Conservation (phyloP, 805 yeast genomes). For the Teunomyces gatunensis region DNA sequence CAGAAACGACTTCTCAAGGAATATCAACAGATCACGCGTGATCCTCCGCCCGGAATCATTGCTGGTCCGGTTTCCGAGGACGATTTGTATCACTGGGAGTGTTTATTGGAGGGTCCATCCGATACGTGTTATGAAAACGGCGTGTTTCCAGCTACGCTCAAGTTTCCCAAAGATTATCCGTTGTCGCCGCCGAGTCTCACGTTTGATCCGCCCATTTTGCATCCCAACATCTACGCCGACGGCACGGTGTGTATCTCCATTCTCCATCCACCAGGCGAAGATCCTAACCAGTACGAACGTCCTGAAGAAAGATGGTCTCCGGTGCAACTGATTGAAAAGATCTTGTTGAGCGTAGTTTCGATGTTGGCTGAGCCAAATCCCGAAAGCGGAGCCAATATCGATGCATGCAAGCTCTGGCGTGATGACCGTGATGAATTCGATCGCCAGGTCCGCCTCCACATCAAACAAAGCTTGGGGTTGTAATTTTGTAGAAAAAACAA, state of each 20-base stretch:
- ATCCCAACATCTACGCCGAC: slow-evolving; percentile 91
- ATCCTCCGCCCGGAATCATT: slow-evolving; percentile 91
- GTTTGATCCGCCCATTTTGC: slow-evolving; percentile 79
- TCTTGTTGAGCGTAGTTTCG: slow-evolving; percentile 85
- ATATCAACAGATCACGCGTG: slow-evolving; percentile 77
- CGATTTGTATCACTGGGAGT: slow-evolving; percentile 78
- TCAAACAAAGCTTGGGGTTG: slow-evolving; percentile 69
- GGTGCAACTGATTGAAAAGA: slow-evolving; percentile 96
- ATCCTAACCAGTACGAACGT: slow-evolving; percentile 90
- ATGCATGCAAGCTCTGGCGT: slow-evolving; percentile 85
- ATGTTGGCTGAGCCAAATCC: slow-evolving; percentile 97
- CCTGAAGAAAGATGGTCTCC: slow-evolving; percentile 99
- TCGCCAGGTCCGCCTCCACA: slow-evolving; percentile 61
- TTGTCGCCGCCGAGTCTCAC: slow-evolving; percentile 74
- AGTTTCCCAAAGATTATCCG: slow-evolving; percentile 79
- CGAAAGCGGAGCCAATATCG: slow-evolving; percentile 91
- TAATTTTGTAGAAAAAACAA: slow-evolving; percentile 16
- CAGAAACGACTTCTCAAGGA: slow-evolving; percentile 85
- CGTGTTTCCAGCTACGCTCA: slow-evolving; percentile 72
- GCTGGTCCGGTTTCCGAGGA: slow-evolving; percentile 87
- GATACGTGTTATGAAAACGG: slow-evolving; percentile 87
- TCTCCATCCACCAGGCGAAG: slow-evolving; percentile 95
- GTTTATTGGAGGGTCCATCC: slow-evolving; percentile 77
- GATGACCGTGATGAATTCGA: slow-evolving; percentile 72
- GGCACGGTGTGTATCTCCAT: slow-evolving; percentile 97